Evolutionary conservation across 2,329 filamentous ascomycete genomes (phyloP), one percentile per base, ranked within the genome.

Genomic region (Sclerotinia spermophila): DNA sequence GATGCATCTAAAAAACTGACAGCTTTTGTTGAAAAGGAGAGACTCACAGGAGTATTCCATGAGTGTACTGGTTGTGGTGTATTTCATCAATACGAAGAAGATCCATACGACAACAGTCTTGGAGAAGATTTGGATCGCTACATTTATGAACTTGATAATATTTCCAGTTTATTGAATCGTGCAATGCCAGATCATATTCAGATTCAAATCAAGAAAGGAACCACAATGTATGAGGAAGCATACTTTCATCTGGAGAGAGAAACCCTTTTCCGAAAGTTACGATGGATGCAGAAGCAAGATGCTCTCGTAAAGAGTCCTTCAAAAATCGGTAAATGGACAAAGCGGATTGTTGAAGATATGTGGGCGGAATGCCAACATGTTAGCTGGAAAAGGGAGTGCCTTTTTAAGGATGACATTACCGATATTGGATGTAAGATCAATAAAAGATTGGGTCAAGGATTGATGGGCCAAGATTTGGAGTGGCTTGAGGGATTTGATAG

Each of bases 251-350:
- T 60, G 33, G 6, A 40, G 2, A 60, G 69, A 44, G 69, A 60
- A 38, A 35, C 11, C 15, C 64, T 67, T 40, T 70, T 70, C 33
- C 44, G 27, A 19, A 70, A 67, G n/a, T 35, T 70, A 56, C 51
- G 62, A 27, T 70, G 69, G 69, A 59, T 68, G 42, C 64, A 67
- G 30, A 67, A 48, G 35, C 69, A 70, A 53, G 62, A 67, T 13
- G 1, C 27, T 10, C 2, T 24, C 30, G 27, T 27, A 5, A 70
- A 60, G 17, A 65, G 60, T 11, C 69, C 62, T 27, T 42, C 24
- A 48, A 48, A 70, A 35, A 60, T 66, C 6, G 35, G 40, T 15
- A 40, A n/a, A 35, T 70, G 69, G 62, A n/a, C 40, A 5, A 67
- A 67, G 21, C 15, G n/a, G 35, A n/a, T 70, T 27, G 55, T 60